Base-by-base conservation (phyloP, 805 yeast species). In the Kazachstania bromeliacearum region DNA sequence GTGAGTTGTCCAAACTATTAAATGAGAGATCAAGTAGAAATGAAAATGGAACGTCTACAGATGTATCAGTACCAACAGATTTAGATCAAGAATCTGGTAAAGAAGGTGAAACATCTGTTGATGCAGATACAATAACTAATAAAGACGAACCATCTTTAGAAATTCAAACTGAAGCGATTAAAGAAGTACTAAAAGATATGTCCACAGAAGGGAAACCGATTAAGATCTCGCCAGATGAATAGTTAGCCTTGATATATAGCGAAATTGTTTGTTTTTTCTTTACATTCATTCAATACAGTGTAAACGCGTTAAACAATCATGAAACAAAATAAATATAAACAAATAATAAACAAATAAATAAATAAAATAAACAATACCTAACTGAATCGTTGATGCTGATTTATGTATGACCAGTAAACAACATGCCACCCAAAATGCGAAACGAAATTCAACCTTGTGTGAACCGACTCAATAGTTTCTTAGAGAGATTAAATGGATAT, bases 1-100 rank as follows among this genome's bases (percentile, higher is more conserved):
- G 69, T 45, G 66, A 60, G 19, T 43, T 66, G 27, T 63, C 57
- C 31, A 60, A 61, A 38, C 41, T 66, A 13, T 40, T 66, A 33
- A 60, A 60, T 36, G 70, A 66, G 41, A 63, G 59, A 35, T 43
- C 55, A 7, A 42, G 48, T 19, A 44, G 49, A 33, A 36, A 35
- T 32, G 41, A 49, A 24, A 9, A 12, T n/a, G 33, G 16, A n/a
- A 24, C 35, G 10, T 17, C 15, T 21, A 16, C 19, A 17, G 24
- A 14, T 8, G 25, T 22, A 22, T 22, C 25, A 8, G n/a, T n/a
- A n/a, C n/a, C n/a, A n/a, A n/a, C n/a, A n/a, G n/a, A n/a, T n/a
- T n/a, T n/a, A n/a, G 19, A 28, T 6, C 16, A 28, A 7, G 10
- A 16, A 12, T 14, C 21, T 13, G 25, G 14, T 13, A 17, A 17